These are phyloP conservation scores for barrel medic (Medicago truncatula) DNA, from an alignment of 306 rosid species.

Conservation along the genomic window DNA sequence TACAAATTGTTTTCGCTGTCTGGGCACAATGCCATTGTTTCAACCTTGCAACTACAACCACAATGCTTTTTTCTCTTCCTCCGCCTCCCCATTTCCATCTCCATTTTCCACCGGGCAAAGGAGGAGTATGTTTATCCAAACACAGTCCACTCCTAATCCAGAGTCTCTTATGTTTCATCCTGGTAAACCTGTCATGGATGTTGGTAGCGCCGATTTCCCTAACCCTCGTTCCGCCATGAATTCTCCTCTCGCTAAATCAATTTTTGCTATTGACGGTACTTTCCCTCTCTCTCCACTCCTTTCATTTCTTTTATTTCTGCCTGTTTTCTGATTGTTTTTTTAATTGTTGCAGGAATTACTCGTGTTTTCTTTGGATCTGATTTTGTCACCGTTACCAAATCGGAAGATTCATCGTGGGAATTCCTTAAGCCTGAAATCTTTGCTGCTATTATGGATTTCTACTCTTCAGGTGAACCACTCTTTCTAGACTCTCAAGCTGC, in stretches of 20 bases:
- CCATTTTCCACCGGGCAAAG: constrained; percentile 44
- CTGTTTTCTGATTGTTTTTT: too few species aligned
- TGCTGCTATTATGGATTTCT: constrained; percentile 94
- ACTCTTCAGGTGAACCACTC: constrained; percentile 85
- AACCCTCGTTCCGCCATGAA: constrained; percentile 85
- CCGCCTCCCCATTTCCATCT: constrained; percentile 17
- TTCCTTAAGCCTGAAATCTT: constrained; percentile 87
- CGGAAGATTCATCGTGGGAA: constrained; percentile 86
- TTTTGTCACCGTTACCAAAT: constrained; percentile 89
- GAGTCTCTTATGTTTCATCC: constrained; percentile 49
- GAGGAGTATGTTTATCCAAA: constrained; percentile 48
- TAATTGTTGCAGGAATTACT: constrained; percentile 43
- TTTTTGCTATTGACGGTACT: constrained; percentile 69
- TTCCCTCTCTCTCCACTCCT: background rate
- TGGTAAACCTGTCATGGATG: constrained; percentile 69
- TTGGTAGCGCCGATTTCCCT: constrained; percentile 94
- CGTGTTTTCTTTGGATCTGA: constrained; percentile 94
- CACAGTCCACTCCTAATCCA: constrained; percentile 48
- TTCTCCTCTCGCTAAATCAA: constrained; percentile 84
- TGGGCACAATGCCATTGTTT: constrained; percentile 46
- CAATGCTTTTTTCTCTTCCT: constrained; percentile 36
- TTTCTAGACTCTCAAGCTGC: constrained; percentile 83
- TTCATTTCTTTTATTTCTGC: too few species aligned
- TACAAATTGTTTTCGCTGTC: constrained; percentile 31
- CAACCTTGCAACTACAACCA: constrained; percentile 9